These are phyloP conservation scores for Rhynchospora breviuscula DNA, from an alignment of 176 grass and related monocot genomes.

Conservation along the genomic window DNA sequence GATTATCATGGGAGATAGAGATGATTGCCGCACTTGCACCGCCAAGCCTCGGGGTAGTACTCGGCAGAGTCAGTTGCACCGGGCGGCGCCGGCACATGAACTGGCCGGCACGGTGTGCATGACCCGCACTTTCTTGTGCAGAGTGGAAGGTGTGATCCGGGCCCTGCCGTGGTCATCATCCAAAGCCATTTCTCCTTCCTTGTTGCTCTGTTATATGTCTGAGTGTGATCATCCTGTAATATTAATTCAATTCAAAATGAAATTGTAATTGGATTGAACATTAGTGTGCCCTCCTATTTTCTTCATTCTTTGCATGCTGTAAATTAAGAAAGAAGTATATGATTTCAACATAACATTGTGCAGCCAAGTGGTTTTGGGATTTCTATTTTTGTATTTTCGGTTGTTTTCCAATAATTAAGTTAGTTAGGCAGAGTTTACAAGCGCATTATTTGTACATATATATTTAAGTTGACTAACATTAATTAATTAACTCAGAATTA, in stretches of 20 bases:
- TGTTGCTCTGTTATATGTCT: background rate
- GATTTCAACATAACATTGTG: no score
- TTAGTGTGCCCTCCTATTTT: background rate
- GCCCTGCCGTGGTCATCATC: background rate
- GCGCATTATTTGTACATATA: no score
- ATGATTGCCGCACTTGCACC: conserved; percentile 23
- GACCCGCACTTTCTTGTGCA: conserved; percentile 25
- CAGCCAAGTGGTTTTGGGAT: no score
- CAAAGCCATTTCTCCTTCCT: background rate
- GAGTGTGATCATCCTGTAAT: background rate
- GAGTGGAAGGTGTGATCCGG: conserved; percentile 20
- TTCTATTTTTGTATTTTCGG: no score
- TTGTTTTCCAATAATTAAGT: no score
- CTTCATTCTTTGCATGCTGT: background rate
- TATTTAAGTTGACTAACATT: background rate
- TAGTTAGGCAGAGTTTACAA: no score
- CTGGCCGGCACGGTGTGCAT: conserved; percentile 31
- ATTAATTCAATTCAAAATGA: background rate
- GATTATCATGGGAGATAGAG: conserved; percentile 27
- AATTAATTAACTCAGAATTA: background rate
- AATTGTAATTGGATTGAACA: background rate
- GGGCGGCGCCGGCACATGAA: conserved; percentile 26
- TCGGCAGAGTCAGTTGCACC: background rate
- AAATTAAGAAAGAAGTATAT: background rate
- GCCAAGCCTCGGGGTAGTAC: conserved; percentile 40